Base-by-base conservation (phyloP, 2,329 filamentous ascomycete species). In the Aspergillus arachidicola region DNA sequence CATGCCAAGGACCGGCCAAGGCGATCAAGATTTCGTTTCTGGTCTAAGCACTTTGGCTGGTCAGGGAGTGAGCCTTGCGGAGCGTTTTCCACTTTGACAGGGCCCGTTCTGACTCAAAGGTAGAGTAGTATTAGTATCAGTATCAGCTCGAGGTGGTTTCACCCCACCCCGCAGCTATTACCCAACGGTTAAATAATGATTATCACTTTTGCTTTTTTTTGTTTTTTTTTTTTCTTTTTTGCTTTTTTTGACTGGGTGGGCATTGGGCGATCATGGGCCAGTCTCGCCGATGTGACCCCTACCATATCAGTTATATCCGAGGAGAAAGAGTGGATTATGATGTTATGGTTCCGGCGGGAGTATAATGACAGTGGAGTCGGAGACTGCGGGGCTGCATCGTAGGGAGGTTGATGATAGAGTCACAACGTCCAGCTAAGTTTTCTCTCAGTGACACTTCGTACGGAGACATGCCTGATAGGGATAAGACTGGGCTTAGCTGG, bases 21-120 rank as follows among this genome's bases (percentile, higher is more conserved):
- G 60, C 5, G 62, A 61, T 66, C 58, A 66, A 66, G 64, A 64
- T 64, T 64, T 64, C 36, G 36, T 41, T 36, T 60, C 23, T 10
- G 23, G 12, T 23, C n/a, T 12, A 23, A 48, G 45, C 45, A 23
- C n/a, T 16, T 26, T 14, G 21, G 45, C 16, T 26, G 46, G 46
- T 50, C 23, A 50, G 26, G 4, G 46, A 50, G 16, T 30, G 46
- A 28, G 46, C 23, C 46, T 41, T 50, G 46, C 26, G 26, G 46
- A 50, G 46, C 26, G 23, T 50, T 51, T 51, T 9, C 48, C 28
- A 7, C n/a, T 34, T 43, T 55, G 23, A 60, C 51, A 53, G 58
- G 16, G 26, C 51, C 30, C 32, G 36, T 54, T 51, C 12, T 46
- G 16, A 34, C 43, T 34, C 23, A n/a, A 9, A 32, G 32, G 55